Evolutionary conservation across 768 basidiomycete species (phyloP), one percentile per base, ranked within the genome.

Genomic region (Leccinum pellstonianum): DNA sequence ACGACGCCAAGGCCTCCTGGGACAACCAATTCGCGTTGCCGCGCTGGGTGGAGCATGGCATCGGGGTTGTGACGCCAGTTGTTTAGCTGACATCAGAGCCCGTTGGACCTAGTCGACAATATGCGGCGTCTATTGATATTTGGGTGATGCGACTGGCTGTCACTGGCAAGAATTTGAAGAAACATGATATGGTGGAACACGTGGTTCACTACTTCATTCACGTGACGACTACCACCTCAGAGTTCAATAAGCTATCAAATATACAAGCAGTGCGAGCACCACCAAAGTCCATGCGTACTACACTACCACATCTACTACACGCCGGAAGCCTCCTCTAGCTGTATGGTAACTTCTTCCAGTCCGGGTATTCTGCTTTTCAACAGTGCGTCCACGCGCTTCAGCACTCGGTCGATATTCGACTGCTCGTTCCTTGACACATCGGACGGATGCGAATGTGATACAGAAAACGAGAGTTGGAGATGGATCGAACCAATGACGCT

Each of bases 401-500:
- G 83, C 14, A 95, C 87, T 50, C 83, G 81, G 60, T 95, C 91
- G 19, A 73, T 56, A 17, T 46, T 62, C 29, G 62, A 62, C 35
- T 59, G 62, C 56, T 65, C 69, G 47, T 27, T 62, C 25, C 52
- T 59, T 10, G 53, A 46, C 29, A 87, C 69, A 65, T 83, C 83
- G 23, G 83, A 77, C 11, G 49, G 19, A 72, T 83, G 87, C 63
- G 90, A 85, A 64, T 79, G 70, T 0, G 82, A 75, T 1, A 80
- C 74, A 0, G 88, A 85, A 10, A 82, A 83, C 9, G 83, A 79
- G n/a, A 99, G 81, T 64, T 93, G 92, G 52, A 99, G 85, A 70
- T 92, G 93, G 57, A 98, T 93, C 7, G 93, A 93, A 23, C 96
- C 97, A 65, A 98, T 86, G 41, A 97, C 71, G 49, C 84, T 86